phyloP scores from a whole-genome alignment of 139 green algal genomes.

The Yamagishiella unicocca region DNA sequence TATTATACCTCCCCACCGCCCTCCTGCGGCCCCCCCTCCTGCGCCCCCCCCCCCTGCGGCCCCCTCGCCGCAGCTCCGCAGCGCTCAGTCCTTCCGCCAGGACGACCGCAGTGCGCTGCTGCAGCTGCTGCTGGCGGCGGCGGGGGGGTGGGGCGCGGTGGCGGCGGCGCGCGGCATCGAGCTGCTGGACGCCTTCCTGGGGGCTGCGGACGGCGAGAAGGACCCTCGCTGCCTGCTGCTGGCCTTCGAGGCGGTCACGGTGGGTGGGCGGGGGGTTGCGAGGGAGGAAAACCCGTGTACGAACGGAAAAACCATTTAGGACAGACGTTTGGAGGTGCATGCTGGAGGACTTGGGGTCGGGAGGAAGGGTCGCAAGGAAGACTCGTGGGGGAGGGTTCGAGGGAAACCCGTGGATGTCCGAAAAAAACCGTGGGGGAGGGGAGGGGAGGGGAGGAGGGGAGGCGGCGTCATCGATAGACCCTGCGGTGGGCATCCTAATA shows the following conservation, averaged over 20 bases:
- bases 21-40: not conserved
- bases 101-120: conserved; percentile 40
- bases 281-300: too few relatives aligned
- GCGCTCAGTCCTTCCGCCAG: conserved; percentile 39
- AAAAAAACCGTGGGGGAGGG: too few relatives aligned
- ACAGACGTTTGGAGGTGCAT: too few relatives aligned
- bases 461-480: too few relatives aligned
- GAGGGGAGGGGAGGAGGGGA: too few relatives aligned
- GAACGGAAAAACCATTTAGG: too few relatives aligned
- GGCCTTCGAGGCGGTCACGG: conserved; percentile 73
- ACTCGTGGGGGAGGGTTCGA: too few relatives aligned
- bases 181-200: conserved; percentile 39
- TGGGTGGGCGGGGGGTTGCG: conserved; percentile 1
- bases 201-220: conserved; percentile 88
- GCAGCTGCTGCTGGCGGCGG: conserved; percentile 31
- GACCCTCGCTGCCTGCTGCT: conserved; percentile 91
- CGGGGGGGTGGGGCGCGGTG: not conserved
- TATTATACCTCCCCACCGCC: not conserved
- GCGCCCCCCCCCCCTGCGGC: not conserved
- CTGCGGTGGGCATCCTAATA: too few relatives aligned
- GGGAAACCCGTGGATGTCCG: too few relatives aligned
- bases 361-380: too few relatives aligned
- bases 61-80: conserved; percentile 16
- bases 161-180: not conserved
- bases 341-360: too few relatives aligned